Evolutionary conservation across 1,284 basidiomycete species (phyloP), one percentile per base, ranked within the genome.

Genomic region (Cystobasidium pallidum): DNA sequence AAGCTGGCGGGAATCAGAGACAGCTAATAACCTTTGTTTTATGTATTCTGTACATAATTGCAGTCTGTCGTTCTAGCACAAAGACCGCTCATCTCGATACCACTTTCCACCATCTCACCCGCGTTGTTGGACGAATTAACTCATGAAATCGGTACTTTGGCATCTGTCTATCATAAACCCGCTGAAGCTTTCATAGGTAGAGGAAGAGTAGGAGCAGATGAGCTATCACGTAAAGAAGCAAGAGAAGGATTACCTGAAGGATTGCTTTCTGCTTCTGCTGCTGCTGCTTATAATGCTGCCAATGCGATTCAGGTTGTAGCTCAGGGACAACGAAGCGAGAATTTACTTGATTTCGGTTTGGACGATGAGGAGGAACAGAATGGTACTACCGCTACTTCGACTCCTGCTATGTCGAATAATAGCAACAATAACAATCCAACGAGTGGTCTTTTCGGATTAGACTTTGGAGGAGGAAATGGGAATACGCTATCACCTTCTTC

Each of bases 101-200:
- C 93, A 0, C 87, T 89, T 63, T 95, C 92, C 36, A 93, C 91
- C 0, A 92, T 99, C 0, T 85, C 95, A 0, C 88, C 92, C 1
- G 91, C 88, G 0, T 83, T 99, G n/a, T 84, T 99, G 26, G 94
- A 98, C 78, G 95, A 99, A 81, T 86, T 99, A 0, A 82, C 99
- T 0, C 86, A 88, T 43, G 94, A 96, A 79, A 87, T 97, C 39
- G 91, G 91, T 0, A 89, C 86, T 66, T 83, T 97, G 21, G 91
- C 94, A 0, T 93, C 91, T 79, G 93, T 96, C 3, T 97, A 97
- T 78, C 94, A 97, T 83, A 97, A 95, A 81, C 96, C 96, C 0
- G 89, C 89, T 21, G 80, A 80, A 73, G 80, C 82, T 1, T 83
- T 83, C 70, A 80, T 83, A 28, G 82, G 82, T 1, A 79, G 80